These are phyloP conservation scores for Ceratocystis smalleyi DNA, from an alignment of 2,329 filamentous ascomycete species.

Conservation along the genomic window DNA sequence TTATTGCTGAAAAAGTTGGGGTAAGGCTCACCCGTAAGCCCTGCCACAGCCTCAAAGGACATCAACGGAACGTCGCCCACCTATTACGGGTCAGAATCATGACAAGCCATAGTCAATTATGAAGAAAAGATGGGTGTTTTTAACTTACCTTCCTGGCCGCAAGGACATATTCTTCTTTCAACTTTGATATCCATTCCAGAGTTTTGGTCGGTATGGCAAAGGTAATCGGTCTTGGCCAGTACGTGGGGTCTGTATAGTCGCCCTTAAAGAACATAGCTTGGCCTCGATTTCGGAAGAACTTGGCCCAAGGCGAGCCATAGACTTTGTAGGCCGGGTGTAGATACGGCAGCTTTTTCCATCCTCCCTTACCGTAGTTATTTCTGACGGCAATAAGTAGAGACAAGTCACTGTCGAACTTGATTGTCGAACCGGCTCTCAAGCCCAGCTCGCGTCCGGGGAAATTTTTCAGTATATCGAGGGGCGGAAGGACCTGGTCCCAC, in stretches of 20 bases:
- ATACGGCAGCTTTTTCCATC: slow-evolving; percentile 6
- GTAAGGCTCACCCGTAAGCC: slow-evolving; percentile 1
- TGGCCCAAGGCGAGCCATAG: slow-evolving; percentile 6
- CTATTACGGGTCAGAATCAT: not conserved
- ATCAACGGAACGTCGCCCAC: not conserved
- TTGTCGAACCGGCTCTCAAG: not conserved
- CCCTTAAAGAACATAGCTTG: slow-evolving; percentile 8
- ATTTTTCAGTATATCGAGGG: not conserved
- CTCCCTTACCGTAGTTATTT: not conserved
- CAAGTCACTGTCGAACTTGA: slow-evolving; percentile 1
- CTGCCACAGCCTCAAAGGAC: not conserved
- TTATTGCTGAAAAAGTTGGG: not conserved
- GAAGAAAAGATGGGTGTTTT: too few species aligned
- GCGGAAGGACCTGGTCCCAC: slow-evolving; percentile 13
- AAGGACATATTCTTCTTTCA: not conserved
- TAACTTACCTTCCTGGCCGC: not conserved
- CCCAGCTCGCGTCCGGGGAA: slow-evolving; percentile 9
- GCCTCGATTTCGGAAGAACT: slow-evolving; percentile 10
- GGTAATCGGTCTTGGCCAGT: not conserved
- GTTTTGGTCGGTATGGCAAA: slow-evolving; percentile 10
- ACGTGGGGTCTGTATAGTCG: not conserved
- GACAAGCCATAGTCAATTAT: not conserved
- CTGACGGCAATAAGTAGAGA: not conserved
- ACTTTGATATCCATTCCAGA: not conserved
- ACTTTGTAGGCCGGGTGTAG: slow-evolving; percentile 2